A percentile compares a stretch with the other conserved stretches of the same genome.
These are phyloP conservation scores for Hirsutella minnesotensis DNA, from an alignment of 2,329 filamentous ascomycete species.

Conservation along the genomic window DNA sequence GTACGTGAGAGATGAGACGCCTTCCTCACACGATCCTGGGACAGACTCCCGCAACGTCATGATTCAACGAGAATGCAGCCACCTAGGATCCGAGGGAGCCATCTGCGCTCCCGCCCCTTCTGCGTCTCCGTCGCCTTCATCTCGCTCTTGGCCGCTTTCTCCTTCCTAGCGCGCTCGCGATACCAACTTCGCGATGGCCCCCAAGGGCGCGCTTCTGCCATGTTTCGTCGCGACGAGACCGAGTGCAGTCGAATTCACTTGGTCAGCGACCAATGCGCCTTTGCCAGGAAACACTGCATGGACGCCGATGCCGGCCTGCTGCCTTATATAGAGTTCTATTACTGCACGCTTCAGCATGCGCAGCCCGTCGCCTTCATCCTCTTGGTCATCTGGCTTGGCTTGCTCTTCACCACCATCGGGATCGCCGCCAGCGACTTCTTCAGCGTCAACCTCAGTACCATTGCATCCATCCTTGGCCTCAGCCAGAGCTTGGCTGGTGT, in stretches of 20 bases:
- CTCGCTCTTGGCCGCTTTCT: constrained; percentile 31
- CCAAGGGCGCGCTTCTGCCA: constrained; percentile 3
- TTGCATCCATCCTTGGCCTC: constrained; percentile 77
- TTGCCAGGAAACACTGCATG: constrained; percentile 68
- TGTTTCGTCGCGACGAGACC: constrained; percentile 16
- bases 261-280: constrained; percentile 73
- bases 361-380: constrained; percentile 70
- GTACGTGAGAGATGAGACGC: background rate
- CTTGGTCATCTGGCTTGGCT: constrained; percentile 69
- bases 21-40: background rate
- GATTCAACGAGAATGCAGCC: constrained; percentile 8
- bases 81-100: constrained; percentile 17
- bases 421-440: constrained; percentile 98
- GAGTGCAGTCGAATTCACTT: constrained; percentile 73
- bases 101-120: constrained; percentile 35
- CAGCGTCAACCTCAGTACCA: constrained; percentile 90
- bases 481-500: constrained; percentile 95
- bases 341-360: constrained; percentile 59
- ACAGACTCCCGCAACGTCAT: constrained; percentile 4
- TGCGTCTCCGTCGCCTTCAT: constrained; percentile 35
- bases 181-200: background rate
- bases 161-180: constrained; percentile 22
- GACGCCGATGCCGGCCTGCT: constrained; percentile 86
- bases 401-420: constrained; percentile 93
- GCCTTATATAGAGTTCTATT: constrained; percentile 83